These are phyloP conservation scores for Amaranthus tricolor DNA, from an alignment of 179 eudicot species.

Conservation along the genomic window DNA sequence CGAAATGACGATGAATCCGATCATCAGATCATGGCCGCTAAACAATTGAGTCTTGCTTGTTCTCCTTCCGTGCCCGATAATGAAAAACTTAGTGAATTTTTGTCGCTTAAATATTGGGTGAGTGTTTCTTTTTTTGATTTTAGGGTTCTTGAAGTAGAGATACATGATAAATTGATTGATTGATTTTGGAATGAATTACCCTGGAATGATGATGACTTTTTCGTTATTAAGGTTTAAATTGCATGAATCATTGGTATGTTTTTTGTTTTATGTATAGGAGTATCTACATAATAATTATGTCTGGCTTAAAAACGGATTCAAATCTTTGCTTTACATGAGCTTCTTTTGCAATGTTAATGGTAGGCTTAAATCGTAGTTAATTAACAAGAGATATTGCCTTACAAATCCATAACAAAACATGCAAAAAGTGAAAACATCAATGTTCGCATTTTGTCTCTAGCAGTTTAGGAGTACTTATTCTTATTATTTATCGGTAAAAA, in stretches of 20 bases:
- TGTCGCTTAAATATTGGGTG: constrained; percentile 90
- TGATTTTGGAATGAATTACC: background rate
- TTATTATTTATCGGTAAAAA: no score
- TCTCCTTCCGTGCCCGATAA: constrained; percentile 50
- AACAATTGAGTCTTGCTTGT: constrained; percentile 72
- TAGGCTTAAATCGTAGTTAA: no score
- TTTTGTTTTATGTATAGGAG: background rate
- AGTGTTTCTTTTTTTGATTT: constrained; percentile 13
- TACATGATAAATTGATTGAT: background rate
- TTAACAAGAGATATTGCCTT: no score
- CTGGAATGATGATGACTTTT: background rate
- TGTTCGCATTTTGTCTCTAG: no score
- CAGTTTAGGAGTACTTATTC: no score
- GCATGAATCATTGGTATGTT: background rate
- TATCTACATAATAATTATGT: no score
- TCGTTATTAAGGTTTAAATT: background rate
- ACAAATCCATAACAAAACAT: no score
- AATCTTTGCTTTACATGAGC: no score
- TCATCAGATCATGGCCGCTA: constrained; percentile 80
- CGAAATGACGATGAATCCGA: constrained; percentile 63
- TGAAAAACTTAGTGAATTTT: constrained; percentile 57
- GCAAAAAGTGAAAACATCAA: no score
- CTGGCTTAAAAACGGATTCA: no score
- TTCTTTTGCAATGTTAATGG: no score
- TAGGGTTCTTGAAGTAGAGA: background rate